Percentiles rank a stretch among this genome's conserved stretches.
Evolutionary conservation across 108 stramenopile species (phyloP).

Genomic region (Licmophora abbreviata): DNA sequence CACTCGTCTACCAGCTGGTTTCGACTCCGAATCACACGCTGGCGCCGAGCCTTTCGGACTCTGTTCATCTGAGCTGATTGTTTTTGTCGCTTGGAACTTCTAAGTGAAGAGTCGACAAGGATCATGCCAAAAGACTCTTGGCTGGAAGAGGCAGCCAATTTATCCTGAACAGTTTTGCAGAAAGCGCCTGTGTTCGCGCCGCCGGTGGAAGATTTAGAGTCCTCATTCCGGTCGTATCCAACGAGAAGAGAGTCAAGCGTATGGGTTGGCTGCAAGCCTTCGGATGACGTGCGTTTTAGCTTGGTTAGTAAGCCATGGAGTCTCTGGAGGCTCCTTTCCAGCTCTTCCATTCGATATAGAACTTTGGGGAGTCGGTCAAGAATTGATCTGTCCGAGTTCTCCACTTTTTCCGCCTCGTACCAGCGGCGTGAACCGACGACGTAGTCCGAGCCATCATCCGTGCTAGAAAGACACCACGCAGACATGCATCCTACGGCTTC

Average conservation of each 20-base stretch:
- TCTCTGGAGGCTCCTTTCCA: conserved; percentile 4
- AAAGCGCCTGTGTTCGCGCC: too few species aligned
- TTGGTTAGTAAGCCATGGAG: background rate
- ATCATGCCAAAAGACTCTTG: conserved; percentile 1
- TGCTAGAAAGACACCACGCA: conserved; percentile 2
- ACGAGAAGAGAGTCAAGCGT: background rate
- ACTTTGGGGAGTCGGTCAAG: conserved; percentile 1
- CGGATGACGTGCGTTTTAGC: too few species aligned
- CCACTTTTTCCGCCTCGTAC: background rate
- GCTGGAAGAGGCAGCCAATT: background rate
- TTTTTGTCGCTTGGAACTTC: conserved; percentile 5
- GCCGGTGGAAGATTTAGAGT: background rate
- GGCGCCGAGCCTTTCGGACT: conserved; percentile 5
- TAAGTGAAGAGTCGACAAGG: background rate
- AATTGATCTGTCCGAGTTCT: background rate
- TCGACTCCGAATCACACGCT: conserved; percentile 15
- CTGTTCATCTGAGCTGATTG: conserved; percentile 10
- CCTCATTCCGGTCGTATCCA: background rate
- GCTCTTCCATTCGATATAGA: conserved; percentile 3
- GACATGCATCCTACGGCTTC: conserved; percentile 5
- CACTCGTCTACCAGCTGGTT: conserved; percentile 33
- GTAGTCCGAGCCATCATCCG: conserved; percentile 4
- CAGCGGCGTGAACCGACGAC: background rate
- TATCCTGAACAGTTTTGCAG: background rate
- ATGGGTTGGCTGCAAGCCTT: too few species aligned